Percentiles rank a stretch among this genome's conserved stretches.
Conservation (phyloP, 1,284 basidiomycete genomes). For the Tilletia indica region DNA sequence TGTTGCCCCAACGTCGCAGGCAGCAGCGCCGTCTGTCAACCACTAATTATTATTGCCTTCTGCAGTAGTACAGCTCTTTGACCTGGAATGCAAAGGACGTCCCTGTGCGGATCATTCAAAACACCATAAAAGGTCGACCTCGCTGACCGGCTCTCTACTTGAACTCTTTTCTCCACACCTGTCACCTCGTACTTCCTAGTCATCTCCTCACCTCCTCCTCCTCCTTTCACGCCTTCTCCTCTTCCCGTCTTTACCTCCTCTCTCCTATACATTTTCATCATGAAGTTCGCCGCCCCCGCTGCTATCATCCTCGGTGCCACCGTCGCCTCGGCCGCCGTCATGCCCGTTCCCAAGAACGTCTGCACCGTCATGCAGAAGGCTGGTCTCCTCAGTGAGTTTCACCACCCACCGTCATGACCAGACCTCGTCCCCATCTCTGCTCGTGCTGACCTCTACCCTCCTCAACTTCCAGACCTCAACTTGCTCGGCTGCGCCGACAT, state of each 20-base stretch:
- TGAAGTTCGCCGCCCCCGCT: constrained; percentile 11
- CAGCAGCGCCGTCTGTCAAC: too few species aligned
- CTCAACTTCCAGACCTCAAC: background rate
- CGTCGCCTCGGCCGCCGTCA: background rate
- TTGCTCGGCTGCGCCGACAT: background rate
- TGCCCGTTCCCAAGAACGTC: background rate
- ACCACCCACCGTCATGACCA: background rate
- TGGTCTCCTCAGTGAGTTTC: constrained; percentile 6
- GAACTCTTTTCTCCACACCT: too few species aligned
- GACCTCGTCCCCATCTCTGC: too few species aligned
- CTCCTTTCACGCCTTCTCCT: background rate
- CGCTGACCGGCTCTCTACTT: too few species aligned
- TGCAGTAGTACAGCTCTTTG: too few species aligned
- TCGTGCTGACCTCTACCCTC: too few species aligned
- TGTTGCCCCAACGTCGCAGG: too few species aligned
- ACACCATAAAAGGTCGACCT: too few species aligned
- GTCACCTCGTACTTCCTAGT: too few species aligned
- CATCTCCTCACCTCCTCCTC: background rate
- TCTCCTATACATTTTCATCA: background rate
- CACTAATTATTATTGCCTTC: too few species aligned
- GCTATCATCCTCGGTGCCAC: background rate
- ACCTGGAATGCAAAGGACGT: too few species aligned
- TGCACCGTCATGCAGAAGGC: constrained; percentile 7
- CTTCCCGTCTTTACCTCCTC: background rate
- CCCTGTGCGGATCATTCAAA: too few species aligned